phyloP scores from a whole-genome alignment of 116 monocot species.

The Trichopus zeylanicus region DNA sequence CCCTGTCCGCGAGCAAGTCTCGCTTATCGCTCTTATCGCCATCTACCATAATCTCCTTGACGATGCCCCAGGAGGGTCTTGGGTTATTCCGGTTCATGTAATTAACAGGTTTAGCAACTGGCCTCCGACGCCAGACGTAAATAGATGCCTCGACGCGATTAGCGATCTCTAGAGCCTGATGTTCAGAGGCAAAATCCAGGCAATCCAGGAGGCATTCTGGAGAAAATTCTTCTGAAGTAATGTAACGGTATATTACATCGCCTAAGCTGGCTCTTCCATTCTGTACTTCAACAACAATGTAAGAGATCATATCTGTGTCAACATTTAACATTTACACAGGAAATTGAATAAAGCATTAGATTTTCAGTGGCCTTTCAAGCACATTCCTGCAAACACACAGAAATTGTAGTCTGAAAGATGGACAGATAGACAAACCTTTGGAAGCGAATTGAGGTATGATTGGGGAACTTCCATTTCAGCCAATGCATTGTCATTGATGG shows the following conservation, averaged over 20 bases:
- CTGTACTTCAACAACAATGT: conserved; percentile 19
- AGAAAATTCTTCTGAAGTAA: conserved; percentile 63
- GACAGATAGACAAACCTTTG: conserved; percentile 36
- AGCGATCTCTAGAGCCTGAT: conserved; percentile 81
- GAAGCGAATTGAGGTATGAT: conserved; percentile 59
- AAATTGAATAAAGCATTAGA: no score
- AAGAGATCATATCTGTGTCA: no score
- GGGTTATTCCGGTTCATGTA: conserved; percentile 14
- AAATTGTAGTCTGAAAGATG: background rate
- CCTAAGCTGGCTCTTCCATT: conserved; percentile 71
- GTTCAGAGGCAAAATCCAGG: conserved; percentile 72
- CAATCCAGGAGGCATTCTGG: conserved; percentile 70
- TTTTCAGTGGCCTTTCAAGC: no score
- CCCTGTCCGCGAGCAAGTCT: conserved; percentile 58
- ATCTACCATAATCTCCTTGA: conserved; percentile 54
- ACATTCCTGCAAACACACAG: background rate
- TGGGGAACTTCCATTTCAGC: conserved; percentile 78
- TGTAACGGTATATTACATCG: conserved; percentile 65
- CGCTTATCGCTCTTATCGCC: conserved; percentile 48
- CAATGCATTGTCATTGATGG: conserved; percentile 60
- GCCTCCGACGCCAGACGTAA: conserved; percentile 48
- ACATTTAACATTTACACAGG: no score
- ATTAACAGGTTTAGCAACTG: conserved; percentile 14
- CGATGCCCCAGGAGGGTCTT: conserved; percentile 65
- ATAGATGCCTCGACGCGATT: conserved; percentile 72